A percentile compares a stretch with the other conserved stretches of the same genome.
These are phyloP conservation scores for Syzygium aromaticum DNA, from an alignment of 345 rosid genomes.

Conservation along the genomic window DNA sequence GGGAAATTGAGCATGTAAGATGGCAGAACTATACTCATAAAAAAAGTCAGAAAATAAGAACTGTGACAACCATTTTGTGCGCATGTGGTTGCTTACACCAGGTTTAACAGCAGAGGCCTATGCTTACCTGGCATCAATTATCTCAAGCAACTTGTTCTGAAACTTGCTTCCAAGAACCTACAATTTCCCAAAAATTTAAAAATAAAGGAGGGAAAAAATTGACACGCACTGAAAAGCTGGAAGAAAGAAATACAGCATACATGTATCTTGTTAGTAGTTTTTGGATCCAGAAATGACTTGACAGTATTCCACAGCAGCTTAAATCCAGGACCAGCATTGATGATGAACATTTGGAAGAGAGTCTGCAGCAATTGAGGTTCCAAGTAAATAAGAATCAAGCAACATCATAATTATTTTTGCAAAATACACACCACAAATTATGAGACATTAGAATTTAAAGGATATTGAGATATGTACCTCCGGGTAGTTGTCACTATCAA, in stretches of 20 bases:
- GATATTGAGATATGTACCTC: constrained; percentile 44
- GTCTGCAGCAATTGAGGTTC: constrained; percentile 43
- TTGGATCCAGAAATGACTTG: constrained; percentile 90
- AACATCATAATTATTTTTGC: background rate
- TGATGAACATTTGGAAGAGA: constrained; percentile 95
- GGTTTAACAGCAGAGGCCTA: background rate
- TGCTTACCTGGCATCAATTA: constrained; percentile 68
- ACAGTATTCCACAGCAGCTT: constrained; percentile 85
- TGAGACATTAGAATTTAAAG: background rate
- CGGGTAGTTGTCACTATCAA: constrained; percentile 97
- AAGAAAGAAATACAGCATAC: constrained; percentile 25
- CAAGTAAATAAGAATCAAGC: background rate
- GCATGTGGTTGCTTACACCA: background rate
- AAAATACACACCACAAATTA: background rate
- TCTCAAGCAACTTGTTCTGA: constrained; percentile 79
- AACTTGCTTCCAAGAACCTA: constrained; percentile 97
- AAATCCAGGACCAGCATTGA: constrained; percentile 94
- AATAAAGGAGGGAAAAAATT: background rate
- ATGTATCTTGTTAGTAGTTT: constrained; percentile 92
- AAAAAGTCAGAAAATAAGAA: background rate
- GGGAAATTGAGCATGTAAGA: background rate
- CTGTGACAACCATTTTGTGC: background rate
- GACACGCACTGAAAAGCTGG: background rate
- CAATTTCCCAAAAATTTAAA: constrained; percentile 7
- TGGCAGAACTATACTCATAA: background rate